A percentile compares a stretch with the other conserved stretches of the same genome.
These are phyloP conservation scores for Porcisia hertigi DNA, from an alignment of 208 protist genomes.

Conservation along the genomic window DNA sequence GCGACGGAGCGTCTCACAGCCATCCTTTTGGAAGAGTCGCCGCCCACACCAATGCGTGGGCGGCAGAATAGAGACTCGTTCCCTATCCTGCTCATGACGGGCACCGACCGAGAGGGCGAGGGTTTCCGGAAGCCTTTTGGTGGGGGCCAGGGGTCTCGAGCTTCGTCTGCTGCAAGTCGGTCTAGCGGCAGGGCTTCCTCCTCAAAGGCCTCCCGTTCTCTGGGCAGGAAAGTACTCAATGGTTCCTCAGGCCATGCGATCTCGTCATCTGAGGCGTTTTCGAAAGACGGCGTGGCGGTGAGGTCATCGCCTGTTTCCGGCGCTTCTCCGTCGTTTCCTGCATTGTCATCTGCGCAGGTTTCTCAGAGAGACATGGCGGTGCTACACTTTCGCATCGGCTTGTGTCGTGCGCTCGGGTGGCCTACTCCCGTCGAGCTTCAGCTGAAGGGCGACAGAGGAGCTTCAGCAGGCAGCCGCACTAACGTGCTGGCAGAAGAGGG, in stretches of 20 bases:
- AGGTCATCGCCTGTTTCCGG: not conserved
- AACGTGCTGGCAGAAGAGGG: not conserved
- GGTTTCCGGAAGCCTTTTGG: not conserved
- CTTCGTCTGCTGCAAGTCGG: not conserved
- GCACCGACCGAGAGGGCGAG: not conserved
- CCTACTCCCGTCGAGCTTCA: slow-evolving; percentile 13
- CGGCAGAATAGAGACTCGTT: not conserved
- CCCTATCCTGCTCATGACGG: not conserved
- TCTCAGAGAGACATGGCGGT: not conserved
- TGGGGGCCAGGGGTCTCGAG: not conserved
- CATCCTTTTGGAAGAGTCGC: slow-evolving; percentile 10
- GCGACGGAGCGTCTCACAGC: slow-evolving; percentile 20
- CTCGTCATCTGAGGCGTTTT: not conserved
- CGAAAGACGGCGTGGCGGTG: not conserved
- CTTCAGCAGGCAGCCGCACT: not conserved
- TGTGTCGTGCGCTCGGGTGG: slow-evolving; percentile 40
- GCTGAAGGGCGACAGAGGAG: not conserved
- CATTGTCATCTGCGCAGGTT: not conserved
- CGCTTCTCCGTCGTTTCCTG: slow-evolving; percentile 2
- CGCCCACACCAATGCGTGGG: slow-evolving; percentile 1
- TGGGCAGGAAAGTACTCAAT: not conserved
- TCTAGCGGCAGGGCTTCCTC: slow-evolving; percentile 1
- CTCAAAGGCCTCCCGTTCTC: not conserved
- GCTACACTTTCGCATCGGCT: slow-evolving; percentile 25
- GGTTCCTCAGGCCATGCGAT: not conserved